Evolutionary conservation across 2,329 filamentous ascomycete species (phyloP).

Genomic region (Fusarium keratoplasticum): DNA sequence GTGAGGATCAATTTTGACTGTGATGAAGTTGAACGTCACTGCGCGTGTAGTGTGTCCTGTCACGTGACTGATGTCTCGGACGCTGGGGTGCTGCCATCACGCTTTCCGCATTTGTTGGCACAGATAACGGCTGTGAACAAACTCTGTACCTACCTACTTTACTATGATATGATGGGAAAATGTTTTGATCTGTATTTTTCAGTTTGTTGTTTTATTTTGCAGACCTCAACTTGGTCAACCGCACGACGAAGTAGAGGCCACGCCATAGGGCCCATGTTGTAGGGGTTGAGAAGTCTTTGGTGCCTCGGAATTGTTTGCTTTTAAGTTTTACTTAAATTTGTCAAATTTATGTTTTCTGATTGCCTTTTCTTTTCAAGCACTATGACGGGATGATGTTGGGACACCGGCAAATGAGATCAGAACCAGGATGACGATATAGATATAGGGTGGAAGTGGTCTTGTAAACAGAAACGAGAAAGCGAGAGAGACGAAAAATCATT

Average conservation of each 20-base stretch:
- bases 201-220: background rate
- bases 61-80: background rate
- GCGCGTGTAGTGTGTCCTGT: background rate
- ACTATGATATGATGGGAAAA: background rate
- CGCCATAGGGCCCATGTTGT: accelerated
- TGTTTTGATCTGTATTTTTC: background rate
- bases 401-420: background rate
- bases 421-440: background rate
- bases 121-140: background rate
- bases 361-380: background rate
- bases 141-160: too few relatives aligned
- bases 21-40: background rate
- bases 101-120: background rate
- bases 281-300: too few relatives aligned
- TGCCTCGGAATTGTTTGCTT: too few relatives aligned
- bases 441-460: too few relatives aligned
- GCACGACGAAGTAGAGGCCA: too few relatives aligned
- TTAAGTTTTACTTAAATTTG: background rate
- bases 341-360: background rate
- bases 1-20: background rate
- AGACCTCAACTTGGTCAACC: background rate
- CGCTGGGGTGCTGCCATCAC: too few relatives aligned
- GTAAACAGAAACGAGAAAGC: too few relatives aligned
- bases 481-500: too few relatives aligned
- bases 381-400: background rate